Evolutionary conservation across 768 basidiomycete genomes (phyloP).

Genomic region (Russula sp.): DNA sequence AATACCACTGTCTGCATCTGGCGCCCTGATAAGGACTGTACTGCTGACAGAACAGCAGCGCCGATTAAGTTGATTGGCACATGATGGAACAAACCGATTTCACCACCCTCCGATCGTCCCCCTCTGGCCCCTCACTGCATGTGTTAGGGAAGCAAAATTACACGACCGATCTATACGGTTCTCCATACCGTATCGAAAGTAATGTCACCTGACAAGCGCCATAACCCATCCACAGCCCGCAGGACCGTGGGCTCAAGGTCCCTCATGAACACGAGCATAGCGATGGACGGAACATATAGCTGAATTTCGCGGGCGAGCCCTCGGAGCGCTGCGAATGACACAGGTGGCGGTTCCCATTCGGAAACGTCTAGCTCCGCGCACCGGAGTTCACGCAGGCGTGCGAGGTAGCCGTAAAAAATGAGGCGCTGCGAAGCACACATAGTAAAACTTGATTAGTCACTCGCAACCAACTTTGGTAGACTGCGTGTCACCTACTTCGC

Average conservation of each 20-base stretch:
- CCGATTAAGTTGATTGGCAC: neutral
- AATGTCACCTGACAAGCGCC: conserved; percentile 34
- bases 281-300: conserved; percentile 54
- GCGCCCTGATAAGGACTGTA: conserved; percentile 19
- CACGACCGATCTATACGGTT: conserved; percentile 6
- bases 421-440: conserved; percentile 47
- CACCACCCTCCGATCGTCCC: neutral
- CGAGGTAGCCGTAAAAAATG: conserved; percentile 57
- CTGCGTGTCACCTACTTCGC: conserved; percentile 42
- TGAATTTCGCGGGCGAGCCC: conserved; percentile 59
- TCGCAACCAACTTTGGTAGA: neutral
- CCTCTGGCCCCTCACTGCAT: neutral
- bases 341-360: conserved; percentile 60
- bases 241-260: conserved; percentile 59
- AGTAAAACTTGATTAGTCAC: conserved; percentile 6
- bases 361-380: conserved; percentile 64
- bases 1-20: conserved; percentile 1
- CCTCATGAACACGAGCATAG: conserved; percentile 57
- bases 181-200: conserved; percentile 26
- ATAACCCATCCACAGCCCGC: conserved; percentile 36
- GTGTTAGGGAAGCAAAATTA: neutral
- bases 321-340: conserved; percentile 50
- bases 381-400: conserved; percentile 49
- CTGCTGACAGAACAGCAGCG: neutral
- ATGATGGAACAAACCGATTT: neutral